Evolutionary conservation across 2,329 filamentous ascomycete genomes (phyloP).

Genomic region (Fusarium zealandicum): DNA sequence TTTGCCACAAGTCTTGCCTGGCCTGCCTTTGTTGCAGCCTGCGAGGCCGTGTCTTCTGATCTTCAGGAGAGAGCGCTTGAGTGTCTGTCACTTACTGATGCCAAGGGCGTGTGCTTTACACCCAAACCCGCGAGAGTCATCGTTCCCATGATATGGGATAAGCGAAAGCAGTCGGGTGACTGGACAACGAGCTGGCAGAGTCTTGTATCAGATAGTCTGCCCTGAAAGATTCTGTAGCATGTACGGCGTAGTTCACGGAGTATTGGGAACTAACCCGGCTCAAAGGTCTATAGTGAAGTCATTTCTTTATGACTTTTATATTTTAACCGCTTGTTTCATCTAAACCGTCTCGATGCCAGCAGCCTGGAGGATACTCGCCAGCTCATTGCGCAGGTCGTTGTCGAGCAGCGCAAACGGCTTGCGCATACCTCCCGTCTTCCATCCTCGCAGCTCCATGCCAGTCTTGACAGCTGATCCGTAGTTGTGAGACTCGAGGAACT

Average conservation of each 20-base stretch:
- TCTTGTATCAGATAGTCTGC: conserved; percentile 21
- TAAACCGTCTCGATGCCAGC: conserved; percentile 46
- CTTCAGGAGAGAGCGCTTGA: conserved; percentile 43
- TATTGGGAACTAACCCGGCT: too few relatives aligned
- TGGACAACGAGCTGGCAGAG: conserved; percentile 44
- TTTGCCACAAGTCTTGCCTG: conserved; percentile 51
- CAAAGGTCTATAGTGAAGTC: background rate
- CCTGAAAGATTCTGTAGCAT: background rate
- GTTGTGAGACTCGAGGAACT: conserved; percentile 57
- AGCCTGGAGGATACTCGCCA: conserved; percentile 47
- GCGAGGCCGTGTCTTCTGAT: conserved; percentile 48
- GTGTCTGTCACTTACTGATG: conserved; percentile 40
- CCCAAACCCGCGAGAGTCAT: conserved; percentile 40
- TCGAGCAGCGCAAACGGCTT: conserved; percentile 55
- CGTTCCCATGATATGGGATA: conserved; percentile 42
- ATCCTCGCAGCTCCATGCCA: conserved; percentile 55
- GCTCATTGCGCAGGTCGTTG: conserved; percentile 43
- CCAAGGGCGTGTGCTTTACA: conserved; percentile 41
- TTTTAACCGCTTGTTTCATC: background rate
- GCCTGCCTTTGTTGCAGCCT: conserved; percentile 54
- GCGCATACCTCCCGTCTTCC: conserved; percentile 55
- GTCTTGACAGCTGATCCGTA: conserved; percentile 58
- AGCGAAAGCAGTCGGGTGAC: conserved; percentile 39
- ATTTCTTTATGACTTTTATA: conserved; percentile 3
- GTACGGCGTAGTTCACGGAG: background rate